Evolutionary conservation across 331 rosid genomes (phyloP).

Genomic region (Malus hybrid): DNA sequence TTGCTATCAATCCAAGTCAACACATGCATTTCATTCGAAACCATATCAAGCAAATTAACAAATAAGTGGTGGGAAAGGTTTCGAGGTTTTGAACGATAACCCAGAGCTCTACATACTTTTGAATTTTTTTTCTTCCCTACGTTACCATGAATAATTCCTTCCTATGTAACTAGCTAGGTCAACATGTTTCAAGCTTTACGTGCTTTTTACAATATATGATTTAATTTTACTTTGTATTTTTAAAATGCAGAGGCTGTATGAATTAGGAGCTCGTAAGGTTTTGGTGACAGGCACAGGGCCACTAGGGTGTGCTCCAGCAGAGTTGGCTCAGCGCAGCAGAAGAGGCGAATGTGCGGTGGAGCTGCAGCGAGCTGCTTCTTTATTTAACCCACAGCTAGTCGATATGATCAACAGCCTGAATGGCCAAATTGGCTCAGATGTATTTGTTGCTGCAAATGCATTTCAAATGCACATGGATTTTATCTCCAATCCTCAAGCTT

Average conservation of each 20-base stretch:
- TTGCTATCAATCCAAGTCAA: too few species aligned
- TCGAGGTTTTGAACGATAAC: too few species aligned
- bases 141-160: too few species aligned
- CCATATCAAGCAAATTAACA: too few species aligned
- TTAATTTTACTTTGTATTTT: neutral
- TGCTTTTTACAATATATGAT: neutral
- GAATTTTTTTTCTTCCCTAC: too few species aligned
- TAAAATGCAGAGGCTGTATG: conserved; percentile 45
- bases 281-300: conserved; percentile 67
- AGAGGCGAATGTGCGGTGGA: conserved; percentile 43
- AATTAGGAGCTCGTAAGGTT: conserved; percentile 53
- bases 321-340: conserved; percentile 41
- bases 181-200: neutral
- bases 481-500: conserved; percentile 40
- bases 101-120: too few species aligned
- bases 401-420: conserved; percentile 37
- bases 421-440: conserved; percentile 33
- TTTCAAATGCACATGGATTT: conserved; percentile 41
- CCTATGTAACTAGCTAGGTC: too few species aligned
- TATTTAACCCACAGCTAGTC: conserved; percentile 57
- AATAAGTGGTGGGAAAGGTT: too few species aligned
- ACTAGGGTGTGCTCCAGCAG: conserved; percentile 66
- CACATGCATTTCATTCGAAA: too few species aligned
- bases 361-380: conserved; percentile 39
- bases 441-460: conserved; percentile 47